phyloP scores from a whole-genome alignment of 2,329 filamentous ascomycete species.

The Fusarium clavum region DNA sequence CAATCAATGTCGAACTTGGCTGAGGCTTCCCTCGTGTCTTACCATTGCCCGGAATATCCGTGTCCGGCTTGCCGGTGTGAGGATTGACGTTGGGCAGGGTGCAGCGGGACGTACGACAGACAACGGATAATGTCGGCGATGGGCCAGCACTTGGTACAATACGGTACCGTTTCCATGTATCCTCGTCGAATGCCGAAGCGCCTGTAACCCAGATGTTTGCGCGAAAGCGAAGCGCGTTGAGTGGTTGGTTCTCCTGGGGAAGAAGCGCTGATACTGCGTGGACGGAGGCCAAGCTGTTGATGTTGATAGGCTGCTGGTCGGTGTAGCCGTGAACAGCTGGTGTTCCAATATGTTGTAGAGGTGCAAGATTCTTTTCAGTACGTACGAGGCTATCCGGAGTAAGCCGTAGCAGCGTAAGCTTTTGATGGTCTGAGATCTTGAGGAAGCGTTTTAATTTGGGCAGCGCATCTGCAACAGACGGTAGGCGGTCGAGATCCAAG shows the following conservation, averaged over 20 bases:
- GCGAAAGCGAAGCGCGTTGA: slow-evolving; percentile 36
- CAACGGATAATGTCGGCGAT: slow-evolving; percentile 23
- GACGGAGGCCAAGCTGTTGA: slow-evolving; percentile 32
- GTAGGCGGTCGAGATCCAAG: slow-evolving; percentile 11
- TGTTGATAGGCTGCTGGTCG: slow-evolving; percentile 37
- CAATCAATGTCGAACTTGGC: slow-evolving; percentile 43
- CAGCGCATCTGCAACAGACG: slow-evolving; percentile 3
- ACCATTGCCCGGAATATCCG: neutral
- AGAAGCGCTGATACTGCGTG: slow-evolving; percentile 30
- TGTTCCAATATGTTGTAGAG: slow-evolving; percentile 21
- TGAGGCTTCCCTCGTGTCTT: slow-evolving; percentile 43
- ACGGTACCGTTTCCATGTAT: slow-evolving; percentile 31
- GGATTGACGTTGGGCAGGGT: slow-evolving; percentile 37
- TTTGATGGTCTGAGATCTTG: slow-evolving; percentile 19
- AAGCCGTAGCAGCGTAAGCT: slow-evolving; percentile 20
- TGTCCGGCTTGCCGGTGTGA: slow-evolving; percentile 16
- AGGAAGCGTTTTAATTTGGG: slow-evolving; percentile 30
- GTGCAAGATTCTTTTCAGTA: slow-evolving; percentile 31
- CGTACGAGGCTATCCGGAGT: slow-evolving; percentile 22
- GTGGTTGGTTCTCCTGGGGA: slow-evolving; percentile 26
- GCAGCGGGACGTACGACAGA: slow-evolving; percentile 37
- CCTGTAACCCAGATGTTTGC: slow-evolving; percentile 38
- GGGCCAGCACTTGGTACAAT: neutral
- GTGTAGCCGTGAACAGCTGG: slow-evolving; percentile 37
- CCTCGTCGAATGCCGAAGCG: slow-evolving; percentile 28